Conservation (phyloP, 1,139 yeast genomes). For the Ogataea hybrid region DNA sequence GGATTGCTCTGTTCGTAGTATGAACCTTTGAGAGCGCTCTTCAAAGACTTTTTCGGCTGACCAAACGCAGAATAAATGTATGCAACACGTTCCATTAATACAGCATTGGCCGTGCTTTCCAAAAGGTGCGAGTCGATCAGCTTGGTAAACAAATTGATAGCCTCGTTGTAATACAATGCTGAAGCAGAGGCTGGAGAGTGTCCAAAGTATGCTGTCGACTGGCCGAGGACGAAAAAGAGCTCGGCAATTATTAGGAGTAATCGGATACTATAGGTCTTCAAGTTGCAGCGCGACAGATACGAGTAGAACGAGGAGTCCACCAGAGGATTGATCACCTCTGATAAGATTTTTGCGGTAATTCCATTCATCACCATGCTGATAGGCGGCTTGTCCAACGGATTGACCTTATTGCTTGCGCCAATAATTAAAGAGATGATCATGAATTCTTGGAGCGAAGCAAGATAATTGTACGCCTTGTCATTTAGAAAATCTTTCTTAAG, state of each 20-base stretch:
- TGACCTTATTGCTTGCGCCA: constrained; percentile 61
- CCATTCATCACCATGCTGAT: constrained; percentile 26
- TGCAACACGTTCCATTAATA: constrained; percentile 37
- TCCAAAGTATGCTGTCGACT: constrained; percentile 20
- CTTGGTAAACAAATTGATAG: constrained; percentile 47
- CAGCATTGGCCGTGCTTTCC: constrained; percentile 41
- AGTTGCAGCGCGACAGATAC: constrained; percentile 60
- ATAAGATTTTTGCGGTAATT: constrained; percentile 50
- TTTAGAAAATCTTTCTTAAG: constrained; percentile 74
- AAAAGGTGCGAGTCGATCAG: constrained; percentile 41
- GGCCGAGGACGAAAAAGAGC: constrained; percentile 41
- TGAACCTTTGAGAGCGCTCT: constrained; percentile 2
- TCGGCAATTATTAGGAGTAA: constrained; percentile 42
- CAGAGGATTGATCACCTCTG: constrained; percentile 62
- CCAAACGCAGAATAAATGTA: constrained; percentile 41
- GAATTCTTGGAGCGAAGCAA: constrained; percentile 88
- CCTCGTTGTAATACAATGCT: constrained; percentile 45
- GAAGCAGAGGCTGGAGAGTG: constrained; percentile 19
- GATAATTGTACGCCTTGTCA: constrained; percentile 80
- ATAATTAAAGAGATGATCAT: constrained; percentile 71
- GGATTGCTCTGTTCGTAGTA: constrained; percentile 39
- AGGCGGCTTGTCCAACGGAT: constrained; percentile 20
- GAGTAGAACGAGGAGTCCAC: constrained; percentile 65
- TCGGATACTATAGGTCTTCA: constrained; percentile 61
- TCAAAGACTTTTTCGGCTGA: constrained; percentile 12